phyloP scores from a whole-genome alignment of 257 asterid genomes.

The Salvia hispanica region DNA sequence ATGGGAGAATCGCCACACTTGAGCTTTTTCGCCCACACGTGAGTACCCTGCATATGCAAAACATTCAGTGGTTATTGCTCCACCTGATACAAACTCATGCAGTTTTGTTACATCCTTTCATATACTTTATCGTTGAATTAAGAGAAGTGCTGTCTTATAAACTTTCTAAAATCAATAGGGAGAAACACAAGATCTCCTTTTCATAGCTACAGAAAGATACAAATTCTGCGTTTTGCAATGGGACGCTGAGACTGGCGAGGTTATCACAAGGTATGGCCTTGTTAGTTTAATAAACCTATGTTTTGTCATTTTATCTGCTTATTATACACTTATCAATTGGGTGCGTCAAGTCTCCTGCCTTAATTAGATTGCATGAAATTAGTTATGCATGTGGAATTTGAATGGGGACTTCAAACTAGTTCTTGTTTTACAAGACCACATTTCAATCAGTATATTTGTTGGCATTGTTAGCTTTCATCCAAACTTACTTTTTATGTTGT shows the following conservation, averaged over 20 bases:
- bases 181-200: constrained; percentile 88
- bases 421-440: constrained; percentile 8
- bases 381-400: constrained; percentile 1
- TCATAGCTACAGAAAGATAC: constrained; percentile 87
- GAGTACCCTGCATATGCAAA: constrained; percentile 39
- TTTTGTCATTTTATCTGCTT: constrained; percentile 9
- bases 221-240: constrained; percentile 91
- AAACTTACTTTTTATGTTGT: constrained; percentile 29
- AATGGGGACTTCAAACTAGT: not conserved
- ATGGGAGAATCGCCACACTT: constrained; percentile 98
- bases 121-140: not conserved
- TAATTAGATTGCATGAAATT: not conserved
- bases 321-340: constrained; percentile 10
- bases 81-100: constrained; percentile 1
- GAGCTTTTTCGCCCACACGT: constrained; percentile 99
- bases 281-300: not conserved
- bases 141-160: constrained; percentile 14
- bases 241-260: constrained; percentile 79
- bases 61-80: constrained; percentile 22
- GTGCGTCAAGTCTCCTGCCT: not conserved
- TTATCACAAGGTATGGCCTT: constrained; percentile 67
- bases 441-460: constrained; percentile 14
- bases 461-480: constrained; percentile 22
- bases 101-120: not conserved
- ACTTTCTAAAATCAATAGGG: constrained; percentile 53